Conservation (phyloP, 768 basidiomycete genomes). For the Lentinula boryana region DNA sequence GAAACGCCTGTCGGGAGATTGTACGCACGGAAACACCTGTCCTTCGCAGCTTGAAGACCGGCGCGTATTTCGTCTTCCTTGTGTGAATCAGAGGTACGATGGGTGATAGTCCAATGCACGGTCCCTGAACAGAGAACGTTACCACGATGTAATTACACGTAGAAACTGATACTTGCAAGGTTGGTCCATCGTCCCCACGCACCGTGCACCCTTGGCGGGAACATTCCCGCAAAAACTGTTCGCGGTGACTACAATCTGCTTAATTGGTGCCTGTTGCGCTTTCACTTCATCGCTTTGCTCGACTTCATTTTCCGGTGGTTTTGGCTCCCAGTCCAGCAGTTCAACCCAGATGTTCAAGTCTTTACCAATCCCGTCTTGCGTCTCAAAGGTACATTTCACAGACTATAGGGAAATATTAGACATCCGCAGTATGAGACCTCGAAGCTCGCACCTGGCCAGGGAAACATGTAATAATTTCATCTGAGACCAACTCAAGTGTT, state of each 20-base stretch:
- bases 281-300: constrained; percentile 13
- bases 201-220: constrained; percentile 1
- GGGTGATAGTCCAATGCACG: constrained; percentile 49
- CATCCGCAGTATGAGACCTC: background rate
- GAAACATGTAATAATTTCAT: constrained; percentile 53
- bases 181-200: constrained; percentile 8
- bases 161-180: constrained; percentile 21
- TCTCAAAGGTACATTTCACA: constrained; percentile 58
- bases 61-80: constrained; percentile 27
- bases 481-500: constrained; percentile 61
- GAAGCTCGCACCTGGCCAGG: constrained; percentile 53
- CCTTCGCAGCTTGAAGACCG: constrained; percentile 25
- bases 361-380: constrained; percentile 26
- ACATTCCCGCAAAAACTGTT: constrained; percentile 37
- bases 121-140: constrained; percentile 41
- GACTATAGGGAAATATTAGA: constrained; percentile 25
- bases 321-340: constrained; percentile 40
- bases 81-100: constrained; percentile 20
- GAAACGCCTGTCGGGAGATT: constrained; percentile 45
- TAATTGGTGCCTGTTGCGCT: constrained; percentile 36
- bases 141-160: background rate
- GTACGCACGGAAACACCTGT: constrained; percentile 40
- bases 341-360: constrained; percentile 63
- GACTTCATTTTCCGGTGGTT: background rate
- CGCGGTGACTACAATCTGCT: constrained; percentile 50